phyloP scores from a whole-genome alignment of 768 basidiomycete genomes.

The Russula ochroleuca region DNA sequence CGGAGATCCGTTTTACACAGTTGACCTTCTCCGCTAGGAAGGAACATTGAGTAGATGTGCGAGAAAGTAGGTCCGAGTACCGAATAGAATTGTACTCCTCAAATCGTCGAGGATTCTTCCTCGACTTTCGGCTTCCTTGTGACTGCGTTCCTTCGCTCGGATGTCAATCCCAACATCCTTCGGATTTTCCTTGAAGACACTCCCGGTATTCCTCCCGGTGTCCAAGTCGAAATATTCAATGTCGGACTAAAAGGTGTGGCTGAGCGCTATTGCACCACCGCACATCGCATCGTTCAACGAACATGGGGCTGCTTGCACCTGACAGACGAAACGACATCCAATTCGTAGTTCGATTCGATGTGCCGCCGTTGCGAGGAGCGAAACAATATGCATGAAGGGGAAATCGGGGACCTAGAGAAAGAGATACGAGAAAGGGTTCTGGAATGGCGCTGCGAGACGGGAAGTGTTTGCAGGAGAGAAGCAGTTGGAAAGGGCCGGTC shows the following conservation, averaged over 20 bases:
- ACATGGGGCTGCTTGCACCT: background rate
- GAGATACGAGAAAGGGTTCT: background rate
- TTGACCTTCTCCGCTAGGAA: too few species aligned
- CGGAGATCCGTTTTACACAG: too few species aligned
- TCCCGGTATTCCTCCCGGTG: background rate
- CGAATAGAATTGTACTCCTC: too few species aligned
- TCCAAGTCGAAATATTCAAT: background rate
- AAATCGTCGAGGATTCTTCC: too few species aligned
- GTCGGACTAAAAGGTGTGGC: background rate
- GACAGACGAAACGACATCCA: background rate
- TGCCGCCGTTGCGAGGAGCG: constrained; percentile 42
- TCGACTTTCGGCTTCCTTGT: too few species aligned
- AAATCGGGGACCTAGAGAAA: background rate
- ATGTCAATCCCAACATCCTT: too few species aligned
- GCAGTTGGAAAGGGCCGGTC: too few species aligned
- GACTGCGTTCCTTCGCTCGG: too few species aligned
- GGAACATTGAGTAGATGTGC: too few species aligned
- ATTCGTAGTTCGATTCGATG: constrained; percentile 25
- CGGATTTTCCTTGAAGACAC: too few species aligned
- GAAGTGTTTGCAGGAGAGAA: background rate
- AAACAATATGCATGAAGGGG: constrained; percentile 45
- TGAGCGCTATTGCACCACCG: background rate
- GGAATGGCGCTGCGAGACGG: background rate
- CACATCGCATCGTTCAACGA: background rate
- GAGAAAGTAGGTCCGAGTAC: too few species aligned